Percentiles rank a stretch among this genome's conserved stretches.
Evolutionary conservation across 140 eudicot species (phyloP).

Genomic region (Ambrosia hybrid): DNA sequence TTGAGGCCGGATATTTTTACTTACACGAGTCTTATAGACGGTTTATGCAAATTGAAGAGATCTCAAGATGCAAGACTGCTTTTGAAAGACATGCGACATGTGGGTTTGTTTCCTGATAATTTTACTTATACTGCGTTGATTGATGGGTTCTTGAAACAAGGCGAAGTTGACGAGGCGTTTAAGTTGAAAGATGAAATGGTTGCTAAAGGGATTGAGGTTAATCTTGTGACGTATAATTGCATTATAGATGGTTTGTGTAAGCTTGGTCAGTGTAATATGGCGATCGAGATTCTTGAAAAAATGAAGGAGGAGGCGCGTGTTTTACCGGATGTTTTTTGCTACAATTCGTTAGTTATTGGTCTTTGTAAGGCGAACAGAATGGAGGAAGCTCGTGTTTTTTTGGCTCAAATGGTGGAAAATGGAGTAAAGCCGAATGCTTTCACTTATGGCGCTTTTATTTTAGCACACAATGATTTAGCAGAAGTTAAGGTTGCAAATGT

Average conservation of each 20-base stretch:
- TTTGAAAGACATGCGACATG: constrained; percentile 17
- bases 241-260: constrained; percentile 39
- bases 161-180: constrained; percentile 36
- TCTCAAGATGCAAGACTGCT: constrained; percentile 29
- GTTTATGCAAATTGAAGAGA: constrained; percentile 36
- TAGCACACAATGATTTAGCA: constrained; percentile 35
- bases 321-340: constrained; percentile 36
- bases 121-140: constrained; percentile 27
- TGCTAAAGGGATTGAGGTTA: constrained; percentile 22
- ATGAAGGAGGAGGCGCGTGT: constrained; percentile 37
- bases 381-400: constrained; percentile 38
- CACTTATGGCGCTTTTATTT: constrained; percentile 51
- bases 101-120: constrained; percentile 22
- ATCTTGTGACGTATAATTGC: constrained; percentile 36
- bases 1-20: constrained; percentile 35
- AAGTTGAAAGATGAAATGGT: constrained; percentile 39
- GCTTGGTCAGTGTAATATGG: constrained; percentile 33
- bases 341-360: constrained; percentile 40
- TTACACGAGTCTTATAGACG: constrained; percentile 44
- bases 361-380: constrained; percentile 41
- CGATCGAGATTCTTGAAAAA: constrained; percentile 32
- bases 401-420: constrained; percentile 39
- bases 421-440: constrained; percentile 41
- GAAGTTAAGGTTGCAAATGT: constrained; percentile 33
- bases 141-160: constrained; percentile 34